Evolutionary conservation across 345 rosid genomes (phyloP).

Genomic region (Tarenaya hassleriana): DNA sequence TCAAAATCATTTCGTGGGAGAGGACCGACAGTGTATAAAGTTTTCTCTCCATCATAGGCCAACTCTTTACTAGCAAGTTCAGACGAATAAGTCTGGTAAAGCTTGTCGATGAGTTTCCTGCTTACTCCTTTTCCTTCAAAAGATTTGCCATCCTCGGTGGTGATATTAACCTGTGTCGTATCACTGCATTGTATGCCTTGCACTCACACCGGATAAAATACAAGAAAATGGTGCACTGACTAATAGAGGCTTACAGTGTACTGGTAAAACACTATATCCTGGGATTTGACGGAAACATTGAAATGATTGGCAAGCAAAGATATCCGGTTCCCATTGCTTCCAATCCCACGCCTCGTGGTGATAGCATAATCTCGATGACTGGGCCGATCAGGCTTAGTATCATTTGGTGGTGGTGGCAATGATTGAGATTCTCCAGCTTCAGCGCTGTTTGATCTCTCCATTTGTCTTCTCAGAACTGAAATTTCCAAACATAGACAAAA

Average conservation of each 20-base stretch:
- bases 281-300: slow-evolving; percentile 43
- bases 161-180: slow-evolving; percentile 53
- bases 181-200: slow-evolving; percentile 1
- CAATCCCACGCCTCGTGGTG: slow-evolving; percentile 45
- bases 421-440: slow-evolving; percentile 27
- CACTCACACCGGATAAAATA: slow-evolving; percentile 4
- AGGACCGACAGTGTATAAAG: slow-evolving; percentile 69
- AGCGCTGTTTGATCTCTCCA: slow-evolving; percentile 33
- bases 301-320: slow-evolving; percentile 63
- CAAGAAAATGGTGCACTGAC: slow-evolving; percentile 15
- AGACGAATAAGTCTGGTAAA: slow-evolving; percentile 56
- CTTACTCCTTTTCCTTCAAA: slow-evolving; percentile 62
- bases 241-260: slow-evolving; percentile 50
- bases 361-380: slow-evolving; percentile 40
- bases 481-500: slow-evolving; percentile 13
- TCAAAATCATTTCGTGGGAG: slow-evolving; percentile 55
- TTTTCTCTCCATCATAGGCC: slow-evolving; percentile 83
- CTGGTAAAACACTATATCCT: slow-evolving; percentile 67
- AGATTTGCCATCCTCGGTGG: slow-evolving; percentile 42
- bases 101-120: slow-evolving; percentile 61
- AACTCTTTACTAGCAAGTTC: slow-evolving; percentile 53
- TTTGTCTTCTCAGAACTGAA: slow-evolving; percentile 24
- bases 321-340: slow-evolving; percentile 42
- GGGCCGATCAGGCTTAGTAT: slow-evolving; percentile 27
- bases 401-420: slow-evolving; percentile 29